Percentiles rank a stretch among this genome's conserved stretches.
phyloP scores from a whole-genome alignment of 2,329 filamentous ascomycete species.

The Shiraia sp. region DNA sequence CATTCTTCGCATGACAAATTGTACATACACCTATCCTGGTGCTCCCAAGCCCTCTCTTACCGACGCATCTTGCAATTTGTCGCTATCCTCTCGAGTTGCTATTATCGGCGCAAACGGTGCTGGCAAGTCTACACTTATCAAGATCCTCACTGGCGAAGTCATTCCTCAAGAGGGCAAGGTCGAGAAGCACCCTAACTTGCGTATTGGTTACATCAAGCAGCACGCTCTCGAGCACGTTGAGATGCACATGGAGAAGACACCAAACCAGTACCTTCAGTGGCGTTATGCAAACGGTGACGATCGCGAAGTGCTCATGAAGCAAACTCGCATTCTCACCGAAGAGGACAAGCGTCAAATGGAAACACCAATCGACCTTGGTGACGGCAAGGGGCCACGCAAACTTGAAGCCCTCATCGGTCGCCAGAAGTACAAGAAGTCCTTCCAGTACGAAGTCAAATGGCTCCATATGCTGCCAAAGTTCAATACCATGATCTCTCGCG shows the following conservation, averaged over 20 bases:
- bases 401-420: conserved; percentile 91
- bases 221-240: conserved; percentile 98
- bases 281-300: conserved; percentile 97
- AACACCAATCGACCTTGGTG: conserved; percentile 80
- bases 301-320: conserved; percentile 95
- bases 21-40: conserved; percentile 91
- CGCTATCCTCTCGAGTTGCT: conserved; percentile 87
- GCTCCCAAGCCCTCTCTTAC: conserved; percentile 82
- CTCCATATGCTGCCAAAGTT: conserved; percentile 82
- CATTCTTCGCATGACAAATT: conserved; percentile 93
- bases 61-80: conserved; percentile 86
- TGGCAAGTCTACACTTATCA: conserved; percentile 97
- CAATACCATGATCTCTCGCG: conserved; percentile 90
- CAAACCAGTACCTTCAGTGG: conserved; percentile 98
- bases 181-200: conserved; percentile 97
- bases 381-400: conserved; percentile 76
- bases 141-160: conserved; percentile 90
- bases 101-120: conserved; percentile 98
- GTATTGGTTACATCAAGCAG: conserved; percentile 99
- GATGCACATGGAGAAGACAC: conserved; percentile 99
- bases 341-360: conserved; percentile 91
- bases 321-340: conserved; percentile 85
- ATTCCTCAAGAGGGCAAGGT: conserved; percentile 84
- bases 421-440: conserved; percentile 98
- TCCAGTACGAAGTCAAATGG: conserved; percentile 99